Evolutionary conservation across 768 basidiomycete species (phyloP).

Genomic region (Leccinum subgranulosum): DNA sequence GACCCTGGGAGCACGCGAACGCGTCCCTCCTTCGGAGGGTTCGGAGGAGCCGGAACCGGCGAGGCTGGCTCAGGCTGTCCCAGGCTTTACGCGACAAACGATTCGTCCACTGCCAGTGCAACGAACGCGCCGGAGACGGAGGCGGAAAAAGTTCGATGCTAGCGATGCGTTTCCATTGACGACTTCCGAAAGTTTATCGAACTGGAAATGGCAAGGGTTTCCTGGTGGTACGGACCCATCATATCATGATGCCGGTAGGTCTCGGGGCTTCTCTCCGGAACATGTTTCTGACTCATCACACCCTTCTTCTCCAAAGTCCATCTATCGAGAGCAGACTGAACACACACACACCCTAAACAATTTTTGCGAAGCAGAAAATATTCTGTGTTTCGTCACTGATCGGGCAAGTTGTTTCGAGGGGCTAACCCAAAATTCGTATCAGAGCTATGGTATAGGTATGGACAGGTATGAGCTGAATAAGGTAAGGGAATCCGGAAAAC

Average conservation of each 20-base stretch:
- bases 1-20: not conserved
- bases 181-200: not conserved
- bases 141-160: not conserved
- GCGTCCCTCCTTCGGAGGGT: not conserved
- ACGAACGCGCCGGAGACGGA: not conserved
- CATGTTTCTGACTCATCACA: not conserved
- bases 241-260: not conserved
- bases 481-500: constrained; percentile 8
- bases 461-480: constrained; percentile 21
- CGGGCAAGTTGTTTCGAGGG: not conserved
- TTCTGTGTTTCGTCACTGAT: constrained; percentile 1
- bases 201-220: not conserved
- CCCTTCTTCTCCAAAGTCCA: constrained; percentile 13
- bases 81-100: not conserved
- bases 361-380: not conserved
- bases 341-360: not conserved
- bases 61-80: not conserved
- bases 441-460: constrained; percentile 28
- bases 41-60: not conserved
- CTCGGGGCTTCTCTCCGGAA: constrained; percentile 8
- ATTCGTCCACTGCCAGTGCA: too few relatives aligned
- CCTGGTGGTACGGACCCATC: not conserved
- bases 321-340: not conserved
- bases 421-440: constrained; percentile 9
- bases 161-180: not conserved